Conservation (phyloP, 192 early-diverging fungal species). For the Gonapodya prolifera region DNA sequence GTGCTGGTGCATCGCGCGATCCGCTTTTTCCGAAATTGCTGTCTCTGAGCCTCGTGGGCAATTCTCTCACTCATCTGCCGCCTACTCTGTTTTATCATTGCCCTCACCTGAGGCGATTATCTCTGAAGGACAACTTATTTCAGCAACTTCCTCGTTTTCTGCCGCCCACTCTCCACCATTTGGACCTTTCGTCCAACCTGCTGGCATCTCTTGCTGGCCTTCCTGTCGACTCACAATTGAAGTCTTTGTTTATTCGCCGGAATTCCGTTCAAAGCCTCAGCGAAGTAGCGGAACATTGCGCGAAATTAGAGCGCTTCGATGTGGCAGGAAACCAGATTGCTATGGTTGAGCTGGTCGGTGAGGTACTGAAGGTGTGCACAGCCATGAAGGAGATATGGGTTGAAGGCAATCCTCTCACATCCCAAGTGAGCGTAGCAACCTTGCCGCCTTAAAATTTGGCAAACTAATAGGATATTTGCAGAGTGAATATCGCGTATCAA, state of each 20-base stretch:
- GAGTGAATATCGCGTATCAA: not conserved
- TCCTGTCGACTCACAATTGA: not conserved
- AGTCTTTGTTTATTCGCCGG: not conserved
- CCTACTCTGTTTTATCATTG: not conserved
- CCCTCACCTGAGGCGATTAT: not conserved
- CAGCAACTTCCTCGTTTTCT: not conserved
- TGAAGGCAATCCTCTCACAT: not conserved
- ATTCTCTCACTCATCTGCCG: not conserved
- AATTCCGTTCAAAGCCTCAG: not conserved
- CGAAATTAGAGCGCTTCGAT: not conserved
- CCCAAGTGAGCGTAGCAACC: not conserved
- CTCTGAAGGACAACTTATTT: not conserved
- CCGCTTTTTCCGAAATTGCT: not conserved
- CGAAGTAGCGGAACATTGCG: not conserved
- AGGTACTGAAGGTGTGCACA: not conserved
- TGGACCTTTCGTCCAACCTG: not conserved
- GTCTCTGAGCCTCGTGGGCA: not conserved
- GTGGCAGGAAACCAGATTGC: not conserved
- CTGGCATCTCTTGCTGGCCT: not conserved
- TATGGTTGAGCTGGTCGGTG: not conserved
- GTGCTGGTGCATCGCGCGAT: not conserved
- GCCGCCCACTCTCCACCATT: not conserved
- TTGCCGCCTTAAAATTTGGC: too few relatives aligned
- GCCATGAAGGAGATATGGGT: not conserved
- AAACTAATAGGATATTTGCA: not conserved